phyloP scores from a whole-genome alignment of 345 rosid species.

The Aquilaria malaccensis region DNA sequence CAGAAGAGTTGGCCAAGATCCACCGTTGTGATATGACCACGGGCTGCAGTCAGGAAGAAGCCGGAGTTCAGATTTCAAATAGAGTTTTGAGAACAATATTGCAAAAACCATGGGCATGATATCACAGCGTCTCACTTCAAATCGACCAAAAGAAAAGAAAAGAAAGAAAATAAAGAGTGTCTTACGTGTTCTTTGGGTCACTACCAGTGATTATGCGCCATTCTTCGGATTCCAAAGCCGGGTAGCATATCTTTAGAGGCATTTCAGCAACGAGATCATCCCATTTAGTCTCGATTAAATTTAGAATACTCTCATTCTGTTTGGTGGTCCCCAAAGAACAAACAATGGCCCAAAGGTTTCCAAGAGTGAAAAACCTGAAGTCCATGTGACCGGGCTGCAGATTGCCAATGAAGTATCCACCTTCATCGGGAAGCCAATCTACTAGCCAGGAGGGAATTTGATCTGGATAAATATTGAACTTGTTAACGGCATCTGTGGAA shows the following conservation, averaged over 20 bases:
- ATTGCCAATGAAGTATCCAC: constrained; percentile 91
- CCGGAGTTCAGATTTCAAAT: constrained; percentile 4
- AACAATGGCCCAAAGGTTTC: constrained; percentile 80
- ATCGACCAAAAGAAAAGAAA: neutral
- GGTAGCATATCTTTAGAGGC: constrained; percentile 95
- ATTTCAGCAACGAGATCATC: constrained; percentile 82
- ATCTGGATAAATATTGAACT: constrained; percentile 94
- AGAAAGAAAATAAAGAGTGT: constrained; percentile 3
- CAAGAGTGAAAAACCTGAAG: constrained; percentile 93
- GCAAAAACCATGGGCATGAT: neutral
- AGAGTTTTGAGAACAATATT: neutral
- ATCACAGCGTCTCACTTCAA: neutral
- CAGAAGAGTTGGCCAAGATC: constrained; percentile 97
- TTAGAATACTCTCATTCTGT: constrained; percentile 75
- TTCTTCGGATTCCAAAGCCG: constrained; percentile 82
- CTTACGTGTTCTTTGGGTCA: constrained; percentile 98
- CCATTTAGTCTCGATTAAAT: constrained; percentile 81
- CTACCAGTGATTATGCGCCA: constrained; percentile 96
- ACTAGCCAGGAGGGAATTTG: constrained; percentile 96
- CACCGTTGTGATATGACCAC: constrained; percentile 97
- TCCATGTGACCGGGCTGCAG: constrained; percentile 98
- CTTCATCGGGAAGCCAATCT: constrained; percentile 83
- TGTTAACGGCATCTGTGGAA: constrained; percentile 78
- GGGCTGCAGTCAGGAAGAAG: constrained; percentile 43
- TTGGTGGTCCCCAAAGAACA: constrained; percentile 65